Percentiles rank a stretch among this genome's conserved stretches.
Conservation (phyloP, 192 early-diverging fungal genomes). For the Entophlyctis helioformis region DNA sequence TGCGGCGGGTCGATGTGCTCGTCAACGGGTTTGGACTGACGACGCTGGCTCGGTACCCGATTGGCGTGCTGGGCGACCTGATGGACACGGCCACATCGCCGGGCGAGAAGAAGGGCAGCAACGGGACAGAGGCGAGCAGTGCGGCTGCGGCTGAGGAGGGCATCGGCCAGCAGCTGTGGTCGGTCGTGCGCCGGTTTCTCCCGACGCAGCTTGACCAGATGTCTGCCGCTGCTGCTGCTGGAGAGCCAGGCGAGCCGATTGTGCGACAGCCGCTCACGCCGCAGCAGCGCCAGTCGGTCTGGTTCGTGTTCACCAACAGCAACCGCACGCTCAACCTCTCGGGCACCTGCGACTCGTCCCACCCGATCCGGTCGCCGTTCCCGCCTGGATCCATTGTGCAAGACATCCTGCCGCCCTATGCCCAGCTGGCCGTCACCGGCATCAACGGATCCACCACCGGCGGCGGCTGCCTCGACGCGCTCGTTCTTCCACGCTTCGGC, state of each 20-base stretch:
- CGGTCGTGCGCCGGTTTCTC: not conserved
- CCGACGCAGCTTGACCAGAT: not conserved
- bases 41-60: too few relatives aligned
- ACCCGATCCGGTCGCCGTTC: not conserved
- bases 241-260: too few relatives aligned
- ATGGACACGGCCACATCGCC: too few relatives aligned
- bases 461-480: not conserved
- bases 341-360: not conserved
- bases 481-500: too few relatives aligned
- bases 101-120: too few relatives aligned
- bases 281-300: not conserved
- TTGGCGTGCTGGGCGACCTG: too few relatives aligned
- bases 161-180: not conserved
- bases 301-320: constrained; percentile 1
- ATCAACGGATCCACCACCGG: not conserved
- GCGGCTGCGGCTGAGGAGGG: not conserved
- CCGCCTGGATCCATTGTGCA: not conserved
- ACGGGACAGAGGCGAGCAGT: not conserved
- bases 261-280: too few relatives aligned
- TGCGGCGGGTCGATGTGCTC: not conserved
- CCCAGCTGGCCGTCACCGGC: too few relatives aligned
- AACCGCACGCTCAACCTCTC: not conserved
- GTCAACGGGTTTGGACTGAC: not conserved
- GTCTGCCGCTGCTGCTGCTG: not conserved
- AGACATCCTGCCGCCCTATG: constrained; percentile 6